phyloP scores from a whole-genome alignment of 2,329 filamentous ascomycete species.

The Xylaria sp. region DNA sequence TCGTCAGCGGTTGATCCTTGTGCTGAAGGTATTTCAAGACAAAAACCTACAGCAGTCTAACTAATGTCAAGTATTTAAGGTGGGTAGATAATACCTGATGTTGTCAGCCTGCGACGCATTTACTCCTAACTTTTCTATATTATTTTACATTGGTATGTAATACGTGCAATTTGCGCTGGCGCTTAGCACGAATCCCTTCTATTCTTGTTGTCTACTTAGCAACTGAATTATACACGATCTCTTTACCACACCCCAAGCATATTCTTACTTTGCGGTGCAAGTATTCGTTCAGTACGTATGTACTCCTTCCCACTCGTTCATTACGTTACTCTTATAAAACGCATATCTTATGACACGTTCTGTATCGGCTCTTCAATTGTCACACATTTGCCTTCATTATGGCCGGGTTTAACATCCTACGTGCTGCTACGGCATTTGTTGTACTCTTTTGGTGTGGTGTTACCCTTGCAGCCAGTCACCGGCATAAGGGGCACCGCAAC shows the following conservation, averaged over 20 bases:
- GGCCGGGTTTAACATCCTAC: not conserved
- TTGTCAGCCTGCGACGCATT: not conserved
- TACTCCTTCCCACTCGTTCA: not conserved
- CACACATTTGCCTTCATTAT: not conserved
- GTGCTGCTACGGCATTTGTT: constrained; percentile 2
- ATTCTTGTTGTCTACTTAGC: not conserved
- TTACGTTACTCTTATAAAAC: not conserved
- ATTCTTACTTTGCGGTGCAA: not conserved
- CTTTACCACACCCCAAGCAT: not conserved
- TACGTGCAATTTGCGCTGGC: not conserved
- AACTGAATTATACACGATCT: not conserved
- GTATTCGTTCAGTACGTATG: not conserved
- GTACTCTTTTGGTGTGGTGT: not conserved
- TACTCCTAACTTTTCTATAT: not conserved
- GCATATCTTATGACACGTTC: not conserved
- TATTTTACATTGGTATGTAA: not conserved
- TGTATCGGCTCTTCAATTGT: not conserved
- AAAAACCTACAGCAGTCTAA: not conserved
- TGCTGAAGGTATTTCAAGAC: not conserved
- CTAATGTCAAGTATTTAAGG: not conserved
- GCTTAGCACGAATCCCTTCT: not conserved
- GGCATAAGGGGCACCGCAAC: not conserved
- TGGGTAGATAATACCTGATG: not conserved
- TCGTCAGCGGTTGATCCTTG: not conserved
- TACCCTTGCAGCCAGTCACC: not conserved